Percentiles rank a stretch among this genome's conserved stretches.
phyloP scores from a whole-genome alignment of 257 asterid genomes.

The Verbascum thapsus region DNA sequence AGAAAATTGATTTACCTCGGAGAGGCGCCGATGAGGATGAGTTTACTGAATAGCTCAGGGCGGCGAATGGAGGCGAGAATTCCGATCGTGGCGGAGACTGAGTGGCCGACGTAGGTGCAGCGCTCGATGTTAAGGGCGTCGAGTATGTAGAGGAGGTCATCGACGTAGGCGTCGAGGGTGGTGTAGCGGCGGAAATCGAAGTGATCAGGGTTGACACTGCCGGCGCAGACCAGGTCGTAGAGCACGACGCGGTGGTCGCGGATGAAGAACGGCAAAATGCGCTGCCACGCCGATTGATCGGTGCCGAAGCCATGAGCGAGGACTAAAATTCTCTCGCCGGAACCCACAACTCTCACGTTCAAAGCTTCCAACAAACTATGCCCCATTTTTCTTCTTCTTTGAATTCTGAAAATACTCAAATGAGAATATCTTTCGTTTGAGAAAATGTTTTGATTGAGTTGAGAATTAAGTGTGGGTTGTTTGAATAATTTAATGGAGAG shows the following conservation, averaged over 20 bases:
- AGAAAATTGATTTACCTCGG: constrained; percentile 64
- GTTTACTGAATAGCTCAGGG: constrained; percentile 83
- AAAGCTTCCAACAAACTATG: constrained; percentile 63
- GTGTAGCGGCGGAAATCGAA: constrained; percentile 88
- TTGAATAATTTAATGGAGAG: constrained; percentile 16
- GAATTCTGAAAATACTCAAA: no score
- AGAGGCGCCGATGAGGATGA: constrained; percentile 87
- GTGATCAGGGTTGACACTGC: constrained; percentile 90
- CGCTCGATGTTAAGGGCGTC: constrained; percentile 59
- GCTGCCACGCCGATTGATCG: constrained; percentile 93
- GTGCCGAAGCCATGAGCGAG: constrained; percentile 94
- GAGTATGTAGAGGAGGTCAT: constrained; percentile 75
- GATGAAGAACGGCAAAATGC: constrained; percentile 70
- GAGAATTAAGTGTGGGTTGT: background rate
- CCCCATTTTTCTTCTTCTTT: constrained; percentile 50
- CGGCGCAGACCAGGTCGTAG: constrained; percentile 93
- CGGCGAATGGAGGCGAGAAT: constrained; percentile 89
- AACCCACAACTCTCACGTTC: constrained; percentile 76
- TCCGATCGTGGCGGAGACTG: constrained; percentile 93
- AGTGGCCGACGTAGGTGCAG: constrained; percentile 92
- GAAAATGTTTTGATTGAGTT: no score
- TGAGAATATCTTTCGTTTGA: no score
- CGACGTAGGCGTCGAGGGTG: constrained; percentile 83
- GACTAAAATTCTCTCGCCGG: constrained; percentile 67
- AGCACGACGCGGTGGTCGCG: constrained; percentile 70